Conservation (phyloP, 2,329 filamentous ascomycete genomes). For the Ophiobolus disseminans region DNA sequence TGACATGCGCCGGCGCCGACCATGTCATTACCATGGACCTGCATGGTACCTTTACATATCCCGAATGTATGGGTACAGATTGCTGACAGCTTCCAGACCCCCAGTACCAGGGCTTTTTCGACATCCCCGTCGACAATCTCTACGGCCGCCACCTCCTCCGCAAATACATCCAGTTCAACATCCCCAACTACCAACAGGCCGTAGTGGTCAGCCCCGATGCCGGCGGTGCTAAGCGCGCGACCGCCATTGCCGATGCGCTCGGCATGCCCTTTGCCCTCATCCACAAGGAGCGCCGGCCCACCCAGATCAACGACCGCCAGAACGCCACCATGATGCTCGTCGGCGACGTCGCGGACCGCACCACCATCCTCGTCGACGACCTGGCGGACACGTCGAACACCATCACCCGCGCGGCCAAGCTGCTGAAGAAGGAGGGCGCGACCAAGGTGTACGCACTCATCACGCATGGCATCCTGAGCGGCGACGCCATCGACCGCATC, state of each 20-base stretch:
- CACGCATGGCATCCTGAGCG: conserved; percentile 93
- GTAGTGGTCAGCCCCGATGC: conserved; percentile 97
- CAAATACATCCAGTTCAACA: conserved; percentile 77
- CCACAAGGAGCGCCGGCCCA: conserved; percentile 95
- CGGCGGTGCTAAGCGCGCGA: conserved; percentile 94
- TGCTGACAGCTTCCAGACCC: conserved; percentile 64
- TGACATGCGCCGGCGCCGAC: conserved; percentile 94
- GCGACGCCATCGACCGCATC: conserved; percentile 92
- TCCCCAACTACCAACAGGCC: conserved; percentile 82
- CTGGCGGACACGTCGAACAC: conserved; percentile 96
- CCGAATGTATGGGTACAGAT: not conserved
- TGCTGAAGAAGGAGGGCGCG: conserved; percentile 94
- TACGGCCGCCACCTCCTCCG: conserved; percentile 80
- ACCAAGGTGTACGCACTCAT: conserved; percentile 88
- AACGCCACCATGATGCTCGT: conserved; percentile 92
- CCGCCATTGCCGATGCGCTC: conserved; percentile 89
- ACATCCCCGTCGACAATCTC: conserved; percentile 97
- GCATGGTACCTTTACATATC: conserved; percentile 34
- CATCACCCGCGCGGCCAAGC: conserved; percentile 92
- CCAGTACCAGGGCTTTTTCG: conserved; percentile 98
- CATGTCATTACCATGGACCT: conserved; percentile 98
- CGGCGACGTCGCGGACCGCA: conserved; percentile 79
- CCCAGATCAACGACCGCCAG: conserved; percentile 82
- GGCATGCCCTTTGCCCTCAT: conserved; percentile 97
- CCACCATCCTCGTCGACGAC: conserved; percentile 92